Percentiles rank a stretch among this genome's conserved stretches.
These are phyloP conservation scores for Talaromyces borbonicus DNA, from an alignment of 495 filamentous ascomycete genomes.

Conservation along the genomic window DNA sequence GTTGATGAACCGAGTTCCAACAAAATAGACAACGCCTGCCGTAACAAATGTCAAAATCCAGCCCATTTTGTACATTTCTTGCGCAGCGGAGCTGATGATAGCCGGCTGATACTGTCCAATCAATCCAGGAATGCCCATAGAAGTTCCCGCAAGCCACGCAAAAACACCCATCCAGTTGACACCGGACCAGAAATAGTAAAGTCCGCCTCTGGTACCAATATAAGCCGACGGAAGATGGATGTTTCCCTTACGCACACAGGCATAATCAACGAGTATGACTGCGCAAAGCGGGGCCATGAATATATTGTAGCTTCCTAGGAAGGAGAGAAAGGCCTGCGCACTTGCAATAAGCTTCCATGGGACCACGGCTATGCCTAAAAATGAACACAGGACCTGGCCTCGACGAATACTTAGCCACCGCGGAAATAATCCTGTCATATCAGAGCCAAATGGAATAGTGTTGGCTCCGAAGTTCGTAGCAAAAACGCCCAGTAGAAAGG, in stretches of 20 bases:
- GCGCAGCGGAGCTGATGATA: constrained; percentile 3
- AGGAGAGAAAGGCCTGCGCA: constrained; percentile 36
- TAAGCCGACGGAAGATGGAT: constrained; percentile 11
- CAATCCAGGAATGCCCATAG: constrained; percentile 11
- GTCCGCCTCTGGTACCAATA: not conserved
- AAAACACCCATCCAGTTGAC: constrained; percentile 11
- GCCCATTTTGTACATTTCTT: constrained; percentile 15
- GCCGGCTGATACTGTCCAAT: constrained; percentile 8
- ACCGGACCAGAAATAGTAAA: constrained; percentile 10
- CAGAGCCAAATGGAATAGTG: constrained; percentile 43
- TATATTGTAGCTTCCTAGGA: constrained; percentile 35
- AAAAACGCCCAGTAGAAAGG: constrained; percentile 16
- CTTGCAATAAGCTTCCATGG: constrained; percentile 25
- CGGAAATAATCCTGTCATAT: constrained; percentile 41
- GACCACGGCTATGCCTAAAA: constrained; percentile 42
- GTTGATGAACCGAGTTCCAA: too few relatives aligned
- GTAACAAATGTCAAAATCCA: constrained; percentile 10
- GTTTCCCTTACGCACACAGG: constrained; percentile 20
- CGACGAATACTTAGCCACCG: constrained; percentile 47
- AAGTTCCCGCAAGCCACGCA: constrained; percentile 11
- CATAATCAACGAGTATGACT: constrained; percentile 34
- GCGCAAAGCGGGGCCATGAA: too few relatives aligned
- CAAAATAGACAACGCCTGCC: constrained; percentile 8
- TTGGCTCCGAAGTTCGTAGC: constrained; percentile 45
- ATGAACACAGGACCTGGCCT: constrained; percentile 39